Conservation (phyloP, 768 basidiomycete genomes). For the Peribolospora baueri region DNA sequence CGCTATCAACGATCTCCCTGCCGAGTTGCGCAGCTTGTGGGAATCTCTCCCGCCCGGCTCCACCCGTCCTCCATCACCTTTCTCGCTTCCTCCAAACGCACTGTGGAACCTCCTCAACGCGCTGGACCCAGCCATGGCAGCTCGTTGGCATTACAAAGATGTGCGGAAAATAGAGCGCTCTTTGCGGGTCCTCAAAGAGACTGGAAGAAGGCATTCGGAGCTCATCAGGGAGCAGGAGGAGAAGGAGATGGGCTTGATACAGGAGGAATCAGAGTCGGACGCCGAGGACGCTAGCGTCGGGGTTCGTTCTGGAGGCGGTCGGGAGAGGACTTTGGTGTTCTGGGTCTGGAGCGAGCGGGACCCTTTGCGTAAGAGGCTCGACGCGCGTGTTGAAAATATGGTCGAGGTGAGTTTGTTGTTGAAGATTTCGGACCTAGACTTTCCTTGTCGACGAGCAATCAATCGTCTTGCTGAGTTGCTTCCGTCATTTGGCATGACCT, state of each 20-base stretch:
- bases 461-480: not conserved
- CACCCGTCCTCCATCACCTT: not conserved
- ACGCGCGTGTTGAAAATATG: slow-evolving; percentile 71
- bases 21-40: not conserved
- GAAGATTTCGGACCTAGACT: not conserved
- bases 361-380: slow-evolving; percentile 39
- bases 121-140: slow-evolving; percentile 49
- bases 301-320: not conserved
- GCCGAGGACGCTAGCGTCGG: not conserved
- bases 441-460: not conserved
- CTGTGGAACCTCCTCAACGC: slow-evolving; percentile 39
- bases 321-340: slow-evolving; percentile 63
- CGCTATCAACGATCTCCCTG: slow-evolving; percentile 8
- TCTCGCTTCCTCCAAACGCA: not conserved
- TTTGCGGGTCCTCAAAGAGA: slow-evolving; percentile 50
- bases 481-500: not conserved
- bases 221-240: slow-evolving; percentile 36
- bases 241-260: slow-evolving; percentile 8
- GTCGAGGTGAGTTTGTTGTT: slow-evolving; percentile 32
- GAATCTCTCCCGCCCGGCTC: not conserved
- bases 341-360: slow-evolving; percentile 65
- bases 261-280: not conserved
- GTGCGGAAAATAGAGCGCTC: slow-evolving; percentile 67
- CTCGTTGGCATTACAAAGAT: slow-evolving; percentile 89
- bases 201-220: slow-evolving; percentile 38